These are phyloP conservation scores for Blastocystis sp. DNA, from an alignment of 352 stramenopile species.

Conservation along the genomic window DNA sequence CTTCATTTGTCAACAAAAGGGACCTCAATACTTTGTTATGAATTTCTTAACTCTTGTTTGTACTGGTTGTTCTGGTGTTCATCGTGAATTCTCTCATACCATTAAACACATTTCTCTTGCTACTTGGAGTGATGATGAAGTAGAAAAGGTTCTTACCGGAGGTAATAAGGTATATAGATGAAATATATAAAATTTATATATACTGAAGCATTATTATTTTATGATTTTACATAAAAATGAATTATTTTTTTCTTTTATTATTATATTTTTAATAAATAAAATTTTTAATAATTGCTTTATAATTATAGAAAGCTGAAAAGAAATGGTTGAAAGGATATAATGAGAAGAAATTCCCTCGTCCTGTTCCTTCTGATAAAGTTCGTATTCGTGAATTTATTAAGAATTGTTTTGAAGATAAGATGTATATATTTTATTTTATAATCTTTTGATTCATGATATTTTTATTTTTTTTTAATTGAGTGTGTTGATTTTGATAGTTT, in stretches of 20 bases:
- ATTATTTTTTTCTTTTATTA: too few species aligned
- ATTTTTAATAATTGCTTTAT: not conserved
- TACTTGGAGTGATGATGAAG: constrained; percentile 30
- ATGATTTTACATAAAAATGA: too few species aligned
- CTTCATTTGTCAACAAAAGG: constrained; percentile 34
- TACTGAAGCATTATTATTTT: too few species aligned
- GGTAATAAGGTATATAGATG: constrained; percentile 39
- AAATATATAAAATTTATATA: too few species aligned
- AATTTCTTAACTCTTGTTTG: constrained; percentile 35
- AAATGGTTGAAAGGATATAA: constrained; percentile 31
- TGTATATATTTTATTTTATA: not conserved
- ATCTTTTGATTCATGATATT: constrained; percentile 27
- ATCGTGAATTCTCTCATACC: constrained; percentile 34
- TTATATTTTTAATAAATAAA: too few species aligned
- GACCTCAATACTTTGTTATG: constrained; percentile 37
- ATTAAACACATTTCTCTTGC: constrained; percentile 26
- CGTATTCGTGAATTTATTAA: constrained; percentile 31
- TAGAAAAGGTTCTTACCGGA: constrained; percentile 29
- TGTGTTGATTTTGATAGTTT: too few species aligned
- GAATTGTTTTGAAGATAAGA: constrained; percentile 36
- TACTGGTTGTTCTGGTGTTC: constrained; percentile 23
- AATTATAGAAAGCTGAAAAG: constrained; percentile 28
- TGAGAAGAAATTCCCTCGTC: constrained; percentile 31
- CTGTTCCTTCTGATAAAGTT: not conserved
- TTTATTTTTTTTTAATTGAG: too few species aligned